Conservation (phyloP, 805 yeast species). For the Wickerhamiella siamensis region DNA sequence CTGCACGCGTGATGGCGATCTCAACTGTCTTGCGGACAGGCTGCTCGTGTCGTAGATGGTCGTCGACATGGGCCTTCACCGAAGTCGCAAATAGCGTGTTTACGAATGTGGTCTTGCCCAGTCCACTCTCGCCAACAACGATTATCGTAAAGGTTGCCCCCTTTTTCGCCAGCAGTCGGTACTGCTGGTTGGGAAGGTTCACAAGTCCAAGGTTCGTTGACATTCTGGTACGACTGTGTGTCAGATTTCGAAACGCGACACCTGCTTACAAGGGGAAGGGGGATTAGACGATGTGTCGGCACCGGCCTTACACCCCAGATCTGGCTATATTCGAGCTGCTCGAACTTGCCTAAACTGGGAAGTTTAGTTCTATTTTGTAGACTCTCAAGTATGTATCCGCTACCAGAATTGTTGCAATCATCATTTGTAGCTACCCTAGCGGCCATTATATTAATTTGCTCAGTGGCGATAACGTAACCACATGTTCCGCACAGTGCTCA, state of each 20-base stretch:
- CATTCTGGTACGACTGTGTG: background rate
- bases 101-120: slow-evolving; percentile 51
- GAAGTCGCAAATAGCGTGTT: slow-evolving; percentile 60
- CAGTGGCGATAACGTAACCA: background rate
- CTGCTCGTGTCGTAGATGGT: slow-evolving; percentile 26
- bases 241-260: background rate
- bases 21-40: slow-evolving; percentile 29
- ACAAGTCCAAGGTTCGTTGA: slow-evolving; percentile 19
- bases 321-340: too few relatives aligned
- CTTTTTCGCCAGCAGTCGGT: slow-evolving; percentile 24
- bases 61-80: slow-evolving; percentile 30
- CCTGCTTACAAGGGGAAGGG: too few relatives aligned
- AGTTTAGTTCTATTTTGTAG: too few relatives aligned
- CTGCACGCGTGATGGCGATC: slow-evolving; percentile 30
- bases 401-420: too few relatives aligned
- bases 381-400: too few relatives aligned
- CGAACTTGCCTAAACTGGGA: too few relatives aligned
- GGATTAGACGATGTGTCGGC: too few relatives aligned
- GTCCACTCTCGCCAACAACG: slow-evolving; percentile 78
- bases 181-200: slow-evolving; percentile 25
- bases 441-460: too few relatives aligned
- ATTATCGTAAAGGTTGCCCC: slow-evolving; percentile 70
- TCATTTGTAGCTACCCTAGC: too few relatives aligned
- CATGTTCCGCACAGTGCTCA: background rate
- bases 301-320: too few relatives aligned